Evolutionary conservation across 768 basidiomycete genomes (phyloP), one percentile per base, ranked within the genome.

Genomic region (Agrocybe chaxingu): DNA sequence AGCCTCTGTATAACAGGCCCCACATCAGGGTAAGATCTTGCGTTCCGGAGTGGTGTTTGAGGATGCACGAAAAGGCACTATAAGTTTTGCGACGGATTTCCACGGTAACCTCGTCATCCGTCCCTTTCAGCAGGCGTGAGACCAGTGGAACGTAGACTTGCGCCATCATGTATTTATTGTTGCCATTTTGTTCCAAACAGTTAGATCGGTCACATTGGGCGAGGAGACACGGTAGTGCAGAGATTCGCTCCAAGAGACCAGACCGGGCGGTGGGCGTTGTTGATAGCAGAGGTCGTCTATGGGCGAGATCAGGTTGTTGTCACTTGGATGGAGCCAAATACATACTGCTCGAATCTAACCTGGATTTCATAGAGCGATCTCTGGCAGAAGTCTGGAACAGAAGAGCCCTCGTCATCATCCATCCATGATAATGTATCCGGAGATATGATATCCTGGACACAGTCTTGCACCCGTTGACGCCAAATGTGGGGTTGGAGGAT

Each of bases 351-450:
- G 54, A 78, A 77, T 47, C 71, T 64, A 2, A 60, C 65, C 32
- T 63, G 66, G 11, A 87, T 59, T 38, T 78, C 74, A n/a, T 70
- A 62, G 0, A 87, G 54, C 4, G 76, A 75, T 31, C 73, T 71
- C 31, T 62, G 51, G 16, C 71, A 69, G 41, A 77, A 79, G 12
- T 75, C 63, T 4, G 62, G 57, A 35, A 80, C 74, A 1, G 70
- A 56, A 13, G 76, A 58, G 7, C 60, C 63, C 38, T 71, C 69
- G 42, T 82, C 80, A 42, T 79, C 77, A 19, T 78, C 78, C 74
- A 79, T 80, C 84, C 82, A 85, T 9, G 68, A 58, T 6, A 80
- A 57, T 1, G 71, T 61, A 49, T 77, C 72, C 13, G 78, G 75
- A 47, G 69, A 57, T 13, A 81, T 67, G 37, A 85, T 67, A 1